phyloP scores from a whole-genome alignment of 2,329 filamentous ascomycete species.

The Aspergillus viridinutans region DNA sequence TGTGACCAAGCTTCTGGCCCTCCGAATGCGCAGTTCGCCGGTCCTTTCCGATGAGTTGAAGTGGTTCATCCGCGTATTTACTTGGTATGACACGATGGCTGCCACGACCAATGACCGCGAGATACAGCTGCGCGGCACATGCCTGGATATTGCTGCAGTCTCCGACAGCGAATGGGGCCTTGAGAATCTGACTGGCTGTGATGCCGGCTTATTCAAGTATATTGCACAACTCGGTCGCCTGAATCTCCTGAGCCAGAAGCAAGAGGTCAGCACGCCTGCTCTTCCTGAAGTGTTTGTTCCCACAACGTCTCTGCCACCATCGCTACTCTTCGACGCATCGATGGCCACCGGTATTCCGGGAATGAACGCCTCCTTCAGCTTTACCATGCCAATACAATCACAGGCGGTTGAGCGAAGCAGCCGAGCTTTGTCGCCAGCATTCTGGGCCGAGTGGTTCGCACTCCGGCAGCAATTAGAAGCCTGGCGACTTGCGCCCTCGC shows the following conservation, averaged over 20 bases:
- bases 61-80: slow-evolving; percentile 92
- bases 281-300: slow-evolving; percentile 12
- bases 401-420: slow-evolving; percentile 16
- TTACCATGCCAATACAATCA: slow-evolving; percentile 29
- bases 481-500: slow-evolving; percentile 66
- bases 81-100: slow-evolving; percentile 90
- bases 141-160: slow-evolving; percentile 60
- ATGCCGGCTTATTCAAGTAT: slow-evolving; percentile 79
- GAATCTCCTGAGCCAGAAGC: slow-evolving; percentile 74
- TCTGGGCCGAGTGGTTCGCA: slow-evolving; percentile 84
- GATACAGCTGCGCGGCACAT: slow-evolving; percentile 65
- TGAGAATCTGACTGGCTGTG: slow-evolving; percentile 85
- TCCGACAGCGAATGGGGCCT: slow-evolving; percentile 66
- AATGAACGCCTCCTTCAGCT: slow-evolving; percentile 39
- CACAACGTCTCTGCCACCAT: slow-evolving; percentile 30
- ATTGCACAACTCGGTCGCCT: slow-evolving; percentile 78
- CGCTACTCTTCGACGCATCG: slow-evolving; percentile 19
- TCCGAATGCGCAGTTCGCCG: slow-evolving; percentile 62
- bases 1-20: slow-evolving; percentile 80
- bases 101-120: slow-evolving; percentile 90
- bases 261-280: slow-evolving; percentile 28
- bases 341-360: slow-evolving; percentile 13
- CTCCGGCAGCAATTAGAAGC: slow-evolving; percentile 70
- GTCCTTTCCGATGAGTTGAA: slow-evolving; percentile 61
- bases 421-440: slow-evolving; percentile 38